Conservation (phyloP, 2,329 filamentous ascomycete species). For the Periconia macrospinosa region DNA sequence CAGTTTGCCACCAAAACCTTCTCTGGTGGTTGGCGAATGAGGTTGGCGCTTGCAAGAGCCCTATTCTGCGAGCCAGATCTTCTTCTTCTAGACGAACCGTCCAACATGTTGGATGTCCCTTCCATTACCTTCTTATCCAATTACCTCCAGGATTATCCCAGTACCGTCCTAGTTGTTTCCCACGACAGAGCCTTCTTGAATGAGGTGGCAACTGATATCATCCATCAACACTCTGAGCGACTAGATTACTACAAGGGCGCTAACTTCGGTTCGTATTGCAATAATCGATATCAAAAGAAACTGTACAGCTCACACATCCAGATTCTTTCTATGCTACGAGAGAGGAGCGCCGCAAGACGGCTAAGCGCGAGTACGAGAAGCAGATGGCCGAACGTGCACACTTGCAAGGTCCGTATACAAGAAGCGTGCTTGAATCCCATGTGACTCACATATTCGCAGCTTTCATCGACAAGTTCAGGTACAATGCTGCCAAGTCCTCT, state of each 20-base stretch:
- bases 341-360: conserved; percentile 94
- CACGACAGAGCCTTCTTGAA: conserved; percentile 99
- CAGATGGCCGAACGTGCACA: conserved; percentile 94
- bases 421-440: background rate
- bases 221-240: conserved; percentile 95
- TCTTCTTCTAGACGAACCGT: conserved; percentile 95
- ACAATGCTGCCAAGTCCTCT: conserved; percentile 97
- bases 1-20: conserved; percentile 95
- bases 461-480: conserved; percentile 99
- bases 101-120: conserved; percentile 99
- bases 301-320: conserved; percentile 21
- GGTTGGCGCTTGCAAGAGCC: conserved; percentile 88
- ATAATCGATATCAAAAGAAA: background rate
- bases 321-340: conserved; percentile 96
- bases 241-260: conserved; percentile 98
- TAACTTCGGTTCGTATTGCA: conserved; percentile 67
- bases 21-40: conserved; percentile 99
- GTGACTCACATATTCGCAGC: conserved; percentile 45
- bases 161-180: conserved; percentile 92
- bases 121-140: conserved; percentile 97
- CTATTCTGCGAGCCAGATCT: conserved; percentile 98
- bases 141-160: conserved; percentile 92
- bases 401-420: conserved; percentile 64
- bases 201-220: conserved; percentile 98
- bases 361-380: conserved; percentile 96